Conservation (phyloP, 179 eudicot species). For the Spinacia oleracea region DNA sequence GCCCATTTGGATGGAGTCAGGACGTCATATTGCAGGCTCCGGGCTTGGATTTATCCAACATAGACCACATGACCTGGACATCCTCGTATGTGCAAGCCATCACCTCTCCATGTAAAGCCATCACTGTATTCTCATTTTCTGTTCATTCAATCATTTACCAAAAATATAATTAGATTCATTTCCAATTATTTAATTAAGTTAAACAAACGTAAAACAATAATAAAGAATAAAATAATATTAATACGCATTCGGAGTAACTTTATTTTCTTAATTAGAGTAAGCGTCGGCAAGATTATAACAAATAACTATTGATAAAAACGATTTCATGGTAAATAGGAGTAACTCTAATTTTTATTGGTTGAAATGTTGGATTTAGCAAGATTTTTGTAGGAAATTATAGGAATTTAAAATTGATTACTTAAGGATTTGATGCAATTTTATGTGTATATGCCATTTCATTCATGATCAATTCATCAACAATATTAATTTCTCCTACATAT, state of each 20-base stretch:
- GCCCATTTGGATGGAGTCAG: slow-evolving; percentile 22
- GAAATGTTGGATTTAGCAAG: background rate
- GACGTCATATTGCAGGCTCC: slow-evolving; percentile 40
- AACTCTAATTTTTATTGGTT: background rate
- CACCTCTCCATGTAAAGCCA: slow-evolving; percentile 80
- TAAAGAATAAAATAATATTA: background rate
- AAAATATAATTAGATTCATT: background rate
- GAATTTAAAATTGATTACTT: background rate
- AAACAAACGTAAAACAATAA: background rate
- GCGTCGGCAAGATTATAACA: too few species aligned
- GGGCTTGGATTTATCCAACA: slow-evolving; percentile 68
- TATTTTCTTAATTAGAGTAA: too few species aligned
- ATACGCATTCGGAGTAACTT: background rate
- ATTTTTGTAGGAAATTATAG: background rate
- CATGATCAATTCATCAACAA: background rate
- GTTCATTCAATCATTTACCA: slow-evolving; percentile 14
- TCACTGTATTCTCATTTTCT: slow-evolving; percentile 45
- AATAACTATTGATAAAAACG: too few species aligned
- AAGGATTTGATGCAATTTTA: background rate
- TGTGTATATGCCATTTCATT: too few species aligned
- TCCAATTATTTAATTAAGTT: background rate
- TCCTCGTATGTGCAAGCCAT: slow-evolving; percentile 90
- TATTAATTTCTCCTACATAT: background rate
- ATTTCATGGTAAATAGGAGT: background rate
- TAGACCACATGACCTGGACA: slow-evolving; percentile 93